A percentile compares a stretch with the other conserved stretches of the same genome.
Conservation (phyloP, 2,329 filamentous ascomycete species). For the Penicillium sp. region DNA sequence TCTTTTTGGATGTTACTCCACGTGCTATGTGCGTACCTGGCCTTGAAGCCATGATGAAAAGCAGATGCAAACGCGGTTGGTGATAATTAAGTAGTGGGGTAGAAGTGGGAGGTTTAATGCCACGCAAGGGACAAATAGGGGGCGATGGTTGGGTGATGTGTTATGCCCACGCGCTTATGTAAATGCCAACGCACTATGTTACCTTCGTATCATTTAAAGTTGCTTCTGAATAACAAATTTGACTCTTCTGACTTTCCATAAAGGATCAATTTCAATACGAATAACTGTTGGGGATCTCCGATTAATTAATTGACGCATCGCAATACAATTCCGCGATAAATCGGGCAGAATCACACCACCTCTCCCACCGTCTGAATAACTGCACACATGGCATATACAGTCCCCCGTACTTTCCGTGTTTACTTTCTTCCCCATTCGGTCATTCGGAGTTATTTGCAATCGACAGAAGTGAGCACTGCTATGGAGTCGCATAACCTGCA, state of each 20-base stretch:
- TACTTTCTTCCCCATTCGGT: constrained; percentile 46
- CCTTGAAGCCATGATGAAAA: constrained; percentile 4
- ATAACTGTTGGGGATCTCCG: neutral
- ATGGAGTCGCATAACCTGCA: constrained; percentile 54
- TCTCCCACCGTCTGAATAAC: constrained; percentile 2
- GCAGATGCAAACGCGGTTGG: neutral
- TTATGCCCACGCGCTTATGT: neutral
- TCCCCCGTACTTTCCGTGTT: constrained; percentile 34
- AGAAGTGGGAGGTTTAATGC: neutral
- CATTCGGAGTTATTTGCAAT: constrained; percentile 15
- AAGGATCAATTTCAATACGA: neutral
- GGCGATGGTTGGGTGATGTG: neutral
- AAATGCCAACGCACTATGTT: neutral
- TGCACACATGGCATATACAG: constrained; percentile 23
- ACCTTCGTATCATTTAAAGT: neutral
- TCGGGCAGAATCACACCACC: constrained; percentile 5
- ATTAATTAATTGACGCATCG: neutral
- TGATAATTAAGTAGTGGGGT: neutral
- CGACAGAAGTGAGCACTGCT: constrained; percentile 17
- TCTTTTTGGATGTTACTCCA: neutral
- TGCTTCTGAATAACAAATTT: too few species aligned
- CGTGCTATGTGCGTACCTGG: neutral
- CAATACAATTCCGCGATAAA: neutral
- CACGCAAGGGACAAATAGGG: neutral
- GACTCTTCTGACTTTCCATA: too few species aligned